Conservation (phyloP, 2,329 filamentous ascomycete genomes). For the Ascosphaera acerosa region DNA sequence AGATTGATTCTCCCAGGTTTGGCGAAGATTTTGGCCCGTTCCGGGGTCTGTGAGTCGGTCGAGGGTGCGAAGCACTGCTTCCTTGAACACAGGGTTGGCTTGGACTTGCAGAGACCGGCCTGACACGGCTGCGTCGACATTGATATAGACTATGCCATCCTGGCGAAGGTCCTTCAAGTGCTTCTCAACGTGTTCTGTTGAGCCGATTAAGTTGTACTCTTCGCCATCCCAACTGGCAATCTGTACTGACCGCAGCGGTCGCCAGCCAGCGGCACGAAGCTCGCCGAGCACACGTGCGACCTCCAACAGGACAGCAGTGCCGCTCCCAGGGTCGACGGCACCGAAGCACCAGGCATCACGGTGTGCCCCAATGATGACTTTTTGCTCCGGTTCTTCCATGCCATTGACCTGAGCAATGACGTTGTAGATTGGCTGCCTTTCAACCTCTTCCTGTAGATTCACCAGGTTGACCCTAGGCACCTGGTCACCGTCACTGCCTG, state of each 20-base stretch:
- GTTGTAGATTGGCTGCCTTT: slow-evolving; percentile 74
- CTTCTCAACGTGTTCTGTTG: slow-evolving; percentile 83
- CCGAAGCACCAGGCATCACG: slow-evolving; percentile 85
- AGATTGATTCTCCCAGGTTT: slow-evolving; percentile 46
- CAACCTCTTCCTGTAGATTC: slow-evolving; percentile 67
- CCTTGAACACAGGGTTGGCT: slow-evolving; percentile 57
- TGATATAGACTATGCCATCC: slow-evolving; percentile 67
- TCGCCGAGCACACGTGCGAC: slow-evolving; percentile 64
- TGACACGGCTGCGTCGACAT: slow-evolving; percentile 61
- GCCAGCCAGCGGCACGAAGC: slow-evolving; percentile 54
- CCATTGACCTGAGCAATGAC: slow-evolving; percentile 63
- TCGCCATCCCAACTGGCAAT: slow-evolving; percentile 93
- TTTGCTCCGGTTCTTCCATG: slow-evolving; percentile 60
- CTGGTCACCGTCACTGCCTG: slow-evolving; percentile 30
- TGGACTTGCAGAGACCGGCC: slow-evolving; percentile 51
- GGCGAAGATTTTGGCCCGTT: slow-evolving; percentile 43
- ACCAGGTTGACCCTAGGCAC: slow-evolving; percentile 58
- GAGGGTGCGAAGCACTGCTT: slow-evolving; percentile 45
- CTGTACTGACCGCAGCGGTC: slow-evolving; percentile 77
- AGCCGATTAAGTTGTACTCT: slow-evolving; percentile 82
- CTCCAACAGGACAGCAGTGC: slow-evolving; percentile 78
- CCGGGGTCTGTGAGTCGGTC: slow-evolving; percentile 48
- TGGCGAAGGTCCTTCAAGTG: slow-evolving; percentile 46
- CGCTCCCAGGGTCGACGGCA: slow-evolving; percentile 61
- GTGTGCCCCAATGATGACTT: slow-evolving; percentile 75